Percentiles rank a stretch among this genome's conserved stretches.
phyloP scores from a whole-genome alignment of 2,329 filamentous ascomycete species.

The Hypoxylon sp. region DNA sequence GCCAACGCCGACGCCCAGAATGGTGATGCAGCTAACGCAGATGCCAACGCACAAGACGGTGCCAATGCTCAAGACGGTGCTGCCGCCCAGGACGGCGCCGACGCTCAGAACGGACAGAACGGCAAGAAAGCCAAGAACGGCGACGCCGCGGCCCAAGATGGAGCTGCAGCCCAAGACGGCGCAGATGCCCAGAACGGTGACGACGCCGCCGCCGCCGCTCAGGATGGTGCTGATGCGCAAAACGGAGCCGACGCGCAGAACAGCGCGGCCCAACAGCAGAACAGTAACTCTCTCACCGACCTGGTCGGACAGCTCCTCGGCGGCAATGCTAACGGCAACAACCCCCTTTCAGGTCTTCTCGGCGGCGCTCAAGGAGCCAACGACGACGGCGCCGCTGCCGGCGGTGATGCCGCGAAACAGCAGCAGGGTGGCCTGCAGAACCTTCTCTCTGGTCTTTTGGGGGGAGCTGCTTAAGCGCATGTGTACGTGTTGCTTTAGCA shows the following conservation, averaged over 20 bases:
- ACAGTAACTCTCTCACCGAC: conserved; percentile 30
- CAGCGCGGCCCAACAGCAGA: conserved; percentile 25
- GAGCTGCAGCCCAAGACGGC: conserved; percentile 8
- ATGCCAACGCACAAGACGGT: conserved; percentile 4
- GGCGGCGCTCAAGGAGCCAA: conserved; percentile 14
- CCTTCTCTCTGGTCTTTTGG: conserved; percentile 34
- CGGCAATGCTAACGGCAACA: conserved; percentile 20
- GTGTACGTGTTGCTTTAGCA: neutral
- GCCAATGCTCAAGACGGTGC: neutral
- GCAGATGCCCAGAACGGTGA: neutral
- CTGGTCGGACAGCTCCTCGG: conserved; percentile 36
- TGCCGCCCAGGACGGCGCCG: neutral
- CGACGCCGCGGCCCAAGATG: conserved; percentile 1
- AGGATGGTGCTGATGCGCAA: conserved; percentile 21
- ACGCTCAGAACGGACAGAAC: conserved; percentile 15
- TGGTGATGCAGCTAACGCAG: neutral
- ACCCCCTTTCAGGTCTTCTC: conserved; percentile 35
- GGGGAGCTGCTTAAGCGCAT: conserved; percentile 18
- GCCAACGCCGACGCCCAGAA: conserved; percentile 1
- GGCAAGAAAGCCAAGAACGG: neutral
- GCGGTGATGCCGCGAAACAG: conserved; percentile 8
- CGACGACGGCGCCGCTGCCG: too few relatives aligned
- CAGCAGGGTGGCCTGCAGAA: conserved; percentile 16
- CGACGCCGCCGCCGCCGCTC: neutral
- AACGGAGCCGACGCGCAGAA: conserved; percentile 3